These are phyloP conservation scores for Bolboschoenoplectus hybrid DNA, from an alignment of 202 grass and related monocot genomes.

Conservation along the genomic window DNA sequence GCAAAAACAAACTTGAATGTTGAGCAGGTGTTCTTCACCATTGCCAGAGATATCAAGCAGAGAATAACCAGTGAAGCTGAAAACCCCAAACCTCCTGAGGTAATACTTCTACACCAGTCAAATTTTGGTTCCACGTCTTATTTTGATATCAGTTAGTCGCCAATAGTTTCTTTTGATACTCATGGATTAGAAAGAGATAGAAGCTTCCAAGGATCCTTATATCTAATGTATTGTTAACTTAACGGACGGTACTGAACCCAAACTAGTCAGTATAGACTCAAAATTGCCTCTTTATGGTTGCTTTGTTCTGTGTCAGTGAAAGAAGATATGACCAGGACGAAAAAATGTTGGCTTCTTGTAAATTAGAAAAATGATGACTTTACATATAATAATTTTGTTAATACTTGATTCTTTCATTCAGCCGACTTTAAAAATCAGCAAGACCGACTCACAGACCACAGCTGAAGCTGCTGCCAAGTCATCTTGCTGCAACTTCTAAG, in stretches of 20 bases:
- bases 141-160: background rate
- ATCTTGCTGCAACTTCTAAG: slow-evolving; percentile 74
- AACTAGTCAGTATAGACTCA: slow-evolving; percentile 11
- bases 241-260: background rate
- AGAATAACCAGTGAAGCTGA: slow-evolving; percentile 69
- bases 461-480: slow-evolving; percentile 52
- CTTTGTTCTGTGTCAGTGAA: background rate
- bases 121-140: slow-evolving; percentile 10
- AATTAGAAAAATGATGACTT: background rate
- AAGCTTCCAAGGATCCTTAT: background rate
- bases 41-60: slow-evolving; percentile 90
- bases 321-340: background rate
- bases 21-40: slow-evolving; percentile 82
- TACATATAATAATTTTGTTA: background rate
- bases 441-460: slow-evolving; percentile 48
- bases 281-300: background rate
- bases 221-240: background rate
- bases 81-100: slow-evolving; percentile 52
- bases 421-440: slow-evolving; percentile 69
- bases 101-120: slow-evolving; percentile 37
- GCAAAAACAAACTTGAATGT: slow-evolving; percentile 95
- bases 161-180: slow-evolving; percentile 18
- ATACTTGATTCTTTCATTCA: slow-evolving; percentile 39
- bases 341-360: background rate
- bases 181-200: slow-evolving; percentile 3